These are phyloP conservation scores for Aspergillus bertholletiae DNA, from an alignment of 495 filamentous ascomycete species.

Conservation along the genomic window DNA sequence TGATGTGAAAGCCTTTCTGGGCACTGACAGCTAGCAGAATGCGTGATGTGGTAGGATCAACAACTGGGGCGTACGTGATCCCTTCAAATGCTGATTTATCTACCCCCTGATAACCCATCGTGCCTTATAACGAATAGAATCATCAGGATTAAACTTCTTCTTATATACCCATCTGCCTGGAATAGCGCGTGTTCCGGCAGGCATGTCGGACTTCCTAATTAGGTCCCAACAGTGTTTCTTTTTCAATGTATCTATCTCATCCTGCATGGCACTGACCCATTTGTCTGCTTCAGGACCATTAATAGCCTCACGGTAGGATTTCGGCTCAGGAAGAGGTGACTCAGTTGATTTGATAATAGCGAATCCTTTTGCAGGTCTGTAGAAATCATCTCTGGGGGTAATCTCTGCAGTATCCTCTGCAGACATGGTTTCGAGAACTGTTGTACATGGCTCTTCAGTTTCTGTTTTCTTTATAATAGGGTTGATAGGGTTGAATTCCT, in stretches of 20 bases:
- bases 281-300: neutral
- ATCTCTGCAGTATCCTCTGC: neutral
- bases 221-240: slow-evolving; percentile 1
- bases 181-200: neutral
- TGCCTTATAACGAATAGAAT: slow-evolving; percentile 1
- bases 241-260: neutral
- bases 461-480: neutral
- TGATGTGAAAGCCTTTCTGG: neutral
- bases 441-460: neutral
- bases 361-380: neutral
- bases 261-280: neutral
- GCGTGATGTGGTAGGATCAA: neutral
- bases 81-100: slow-evolving; percentile 1
- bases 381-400: neutral
- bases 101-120: neutral
- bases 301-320: neutral
- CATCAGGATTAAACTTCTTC: slow-evolving; percentile 1
- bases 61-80: neutral
- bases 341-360: neutral
- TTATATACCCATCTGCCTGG: slow-evolving; percentile 1
- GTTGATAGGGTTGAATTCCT: neutral
- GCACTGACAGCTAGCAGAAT: neutral
- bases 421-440: neutral
- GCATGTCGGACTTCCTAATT: slow-evolving; percentile 1
- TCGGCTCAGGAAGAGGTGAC: neutral